Percentiles rank a stretch among this genome's conserved stretches.
Evolutionary conservation across 495 filamentous ascomycete species (phyloP).

Genomic region (Sphaerosporella brunnea): DNA sequence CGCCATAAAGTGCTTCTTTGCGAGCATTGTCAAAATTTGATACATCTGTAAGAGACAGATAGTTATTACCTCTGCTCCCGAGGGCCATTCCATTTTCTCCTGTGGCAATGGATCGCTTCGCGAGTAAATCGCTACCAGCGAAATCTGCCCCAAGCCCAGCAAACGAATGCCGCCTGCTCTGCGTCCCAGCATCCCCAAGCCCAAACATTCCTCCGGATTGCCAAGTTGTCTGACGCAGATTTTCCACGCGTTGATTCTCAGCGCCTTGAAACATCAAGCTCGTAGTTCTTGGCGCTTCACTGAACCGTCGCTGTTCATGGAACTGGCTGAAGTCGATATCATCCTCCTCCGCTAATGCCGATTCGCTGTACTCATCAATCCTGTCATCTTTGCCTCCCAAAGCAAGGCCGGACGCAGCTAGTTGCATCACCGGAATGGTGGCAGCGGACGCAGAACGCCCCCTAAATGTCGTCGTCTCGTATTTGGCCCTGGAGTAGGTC

Average conservation of each 20-base stretch:
- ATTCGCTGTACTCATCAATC: constrained; percentile 17
- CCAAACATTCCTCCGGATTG: constrained; percentile 63
- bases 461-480: constrained; percentile 40
- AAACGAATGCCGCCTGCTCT: constrained; percentile 93
- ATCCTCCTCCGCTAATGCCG: constrained; percentile 24
- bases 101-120: constrained; percentile 18
- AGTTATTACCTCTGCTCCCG: constrained; percentile 17
- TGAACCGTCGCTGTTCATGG: constrained; percentile 20
- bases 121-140: constrained; percentile 14
- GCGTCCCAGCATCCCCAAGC: constrained; percentile 31
- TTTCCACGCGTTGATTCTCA: constrained; percentile 60
- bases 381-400: constrained; percentile 19
- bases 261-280: constrained; percentile 26
- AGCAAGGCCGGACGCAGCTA: constrained; percentile 13
- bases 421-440: constrained; percentile 23
- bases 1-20: constrained; percentile 23
- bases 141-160: constrained; percentile 31
- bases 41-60: constrained; percentile 19
- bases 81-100: constrained; percentile 20
- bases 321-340: constrained; percentile 22
- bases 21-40: constrained; percentile 13
- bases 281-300: constrained; percentile 24
- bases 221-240: constrained; percentile 70
- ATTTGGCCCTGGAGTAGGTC: constrained; percentile 19
- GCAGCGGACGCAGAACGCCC: constrained; percentile 42